These are phyloP conservation scores for Exserohilum rostratum DNA, from an alignment of 2,329 filamentous ascomycete species.

Conservation along the genomic window DNA sequence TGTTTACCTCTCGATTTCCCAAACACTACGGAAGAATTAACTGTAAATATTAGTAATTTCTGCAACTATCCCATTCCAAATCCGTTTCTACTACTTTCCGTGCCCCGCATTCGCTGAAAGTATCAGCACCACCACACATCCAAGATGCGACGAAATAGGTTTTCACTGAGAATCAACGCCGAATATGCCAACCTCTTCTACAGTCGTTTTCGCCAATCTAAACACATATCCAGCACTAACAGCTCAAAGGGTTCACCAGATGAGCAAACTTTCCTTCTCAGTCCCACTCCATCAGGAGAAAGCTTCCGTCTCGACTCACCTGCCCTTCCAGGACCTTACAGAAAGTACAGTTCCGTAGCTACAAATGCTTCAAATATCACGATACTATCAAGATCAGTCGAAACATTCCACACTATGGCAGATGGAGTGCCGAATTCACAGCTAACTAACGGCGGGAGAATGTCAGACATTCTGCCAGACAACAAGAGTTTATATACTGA, in stretches of 20 bases:
- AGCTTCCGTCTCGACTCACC: conserved; percentile 4
- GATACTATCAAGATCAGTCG: neutral
- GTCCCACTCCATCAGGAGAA: neutral
- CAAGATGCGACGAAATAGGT: too few relatives aligned
- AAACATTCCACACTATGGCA: neutral
- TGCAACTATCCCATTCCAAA: too few relatives aligned
- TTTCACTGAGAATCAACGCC: too few relatives aligned
- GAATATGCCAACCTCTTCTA: neutral
- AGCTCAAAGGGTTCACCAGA: neutral
- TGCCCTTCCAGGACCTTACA: neutral
- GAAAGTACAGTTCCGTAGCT: neutral
- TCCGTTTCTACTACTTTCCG: too few relatives aligned
- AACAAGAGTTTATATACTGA: neutral
- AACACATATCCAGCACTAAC: neutral
- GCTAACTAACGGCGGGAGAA: neutral
- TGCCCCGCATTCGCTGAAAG: too few relatives aligned
- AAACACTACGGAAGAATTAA: too few relatives aligned
- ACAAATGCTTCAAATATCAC: neutral
- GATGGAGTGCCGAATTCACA: neutral
- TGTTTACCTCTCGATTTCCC: too few relatives aligned
- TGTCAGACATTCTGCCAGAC: conserved; percentile 9
- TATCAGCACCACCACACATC: too few relatives aligned
- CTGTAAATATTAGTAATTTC: too few relatives aligned
- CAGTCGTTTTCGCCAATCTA: neutral
- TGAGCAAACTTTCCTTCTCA: conserved; percentile 8